phyloP scores from a whole-genome alignment of 495 filamentous ascomycete species.

The Apiosordaria backusii region DNA sequence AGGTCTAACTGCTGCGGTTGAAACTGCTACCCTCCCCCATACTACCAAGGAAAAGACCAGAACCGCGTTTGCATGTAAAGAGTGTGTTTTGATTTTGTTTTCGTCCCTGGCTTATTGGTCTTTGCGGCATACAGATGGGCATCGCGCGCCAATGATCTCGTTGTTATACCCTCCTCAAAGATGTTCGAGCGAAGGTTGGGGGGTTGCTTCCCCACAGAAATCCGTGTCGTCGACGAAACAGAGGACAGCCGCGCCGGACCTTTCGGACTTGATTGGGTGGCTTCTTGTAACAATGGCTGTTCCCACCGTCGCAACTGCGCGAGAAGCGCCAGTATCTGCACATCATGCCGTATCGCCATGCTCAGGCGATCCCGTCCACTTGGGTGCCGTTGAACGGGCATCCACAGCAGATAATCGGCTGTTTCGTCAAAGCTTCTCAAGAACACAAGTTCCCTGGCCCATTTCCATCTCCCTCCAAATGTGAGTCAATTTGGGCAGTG shows the following conservation, averaged over 20 bases:
- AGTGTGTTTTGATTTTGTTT: constrained; percentile 22
- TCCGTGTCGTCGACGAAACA: constrained; percentile 17
- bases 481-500: constrained; percentile 21
- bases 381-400: constrained; percentile 3
- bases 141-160: constrained; percentile 21
- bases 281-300: constrained; percentile 7
- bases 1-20: constrained; percentile 11
- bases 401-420: constrained; percentile 1
- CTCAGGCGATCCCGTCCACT: constrained; percentile 17
- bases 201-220: constrained; percentile 18
- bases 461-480: not conserved
- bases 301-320: constrained; percentile 26
- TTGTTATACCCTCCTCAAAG: constrained; percentile 33
- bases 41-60: constrained; percentile 4
- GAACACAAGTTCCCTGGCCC: not conserved
- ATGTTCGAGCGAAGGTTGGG: constrained; percentile 13
- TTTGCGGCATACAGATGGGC: constrained; percentile 9
- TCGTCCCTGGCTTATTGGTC: constrained; percentile 28
- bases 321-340: constrained; percentile 21
- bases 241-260: constrained; percentile 4
- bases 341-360: constrained; percentile 27
- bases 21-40: not conserved
- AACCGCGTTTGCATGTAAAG: constrained; percentile 9
- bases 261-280: constrained; percentile 22
- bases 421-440: not conserved